phyloP scores from a whole-genome alignment of 805 yeast genomes.

The Cyberlindnera americana region DNA sequence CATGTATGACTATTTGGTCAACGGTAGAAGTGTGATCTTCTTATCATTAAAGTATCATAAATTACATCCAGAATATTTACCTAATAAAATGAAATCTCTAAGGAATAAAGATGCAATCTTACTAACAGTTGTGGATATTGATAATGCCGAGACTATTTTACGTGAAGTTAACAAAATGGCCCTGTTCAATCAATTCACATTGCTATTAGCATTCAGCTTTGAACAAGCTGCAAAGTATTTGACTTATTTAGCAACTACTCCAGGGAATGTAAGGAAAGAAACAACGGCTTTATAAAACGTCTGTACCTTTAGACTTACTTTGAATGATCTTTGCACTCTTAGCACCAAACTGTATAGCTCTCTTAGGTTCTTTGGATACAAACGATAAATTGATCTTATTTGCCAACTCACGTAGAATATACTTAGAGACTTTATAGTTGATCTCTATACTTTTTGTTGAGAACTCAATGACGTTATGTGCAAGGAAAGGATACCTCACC shows the following conservation, averaged over 20 bases:
- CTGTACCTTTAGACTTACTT: slow-evolving; percentile 75
- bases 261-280: slow-evolving; percentile 5
- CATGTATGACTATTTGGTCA: slow-evolving; percentile 63
- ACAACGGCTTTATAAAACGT: slow-evolving; percentile 29
- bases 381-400: slow-evolving; percentile 41
- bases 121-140: slow-evolving; percentile 63
- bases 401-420: slow-evolving; percentile 63
- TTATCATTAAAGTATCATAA: slow-evolving; percentile 71
- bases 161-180: slow-evolving; percentile 39
- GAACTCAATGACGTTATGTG: slow-evolving; percentile 51
- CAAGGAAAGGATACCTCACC: slow-evolving; percentile 81
- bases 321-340: slow-evolving; percentile 90
- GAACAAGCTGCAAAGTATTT: slow-evolving; percentile 51
- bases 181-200: slow-evolving; percentile 38
- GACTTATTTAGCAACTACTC: slow-evolving; percentile 28
- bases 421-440: slow-evolving; percentile 47
- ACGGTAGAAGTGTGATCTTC: slow-evolving; percentile 53
- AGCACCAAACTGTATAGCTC: slow-evolving; percentile 97
- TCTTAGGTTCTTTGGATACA: slow-evolving; percentile 72
- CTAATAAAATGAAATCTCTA: slow-evolving; percentile 47
- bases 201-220: slow-evolving; percentile 41
- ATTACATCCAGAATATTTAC: slow-evolving; percentile 70
- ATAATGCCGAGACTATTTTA: slow-evolving; percentile 44
- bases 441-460: slow-evolving; percentile 49
- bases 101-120: slow-evolving; percentile 46